Base-by-base conservation (phyloP, 768 basidiomycete species). In the Calvatia gigantea region DNA sequence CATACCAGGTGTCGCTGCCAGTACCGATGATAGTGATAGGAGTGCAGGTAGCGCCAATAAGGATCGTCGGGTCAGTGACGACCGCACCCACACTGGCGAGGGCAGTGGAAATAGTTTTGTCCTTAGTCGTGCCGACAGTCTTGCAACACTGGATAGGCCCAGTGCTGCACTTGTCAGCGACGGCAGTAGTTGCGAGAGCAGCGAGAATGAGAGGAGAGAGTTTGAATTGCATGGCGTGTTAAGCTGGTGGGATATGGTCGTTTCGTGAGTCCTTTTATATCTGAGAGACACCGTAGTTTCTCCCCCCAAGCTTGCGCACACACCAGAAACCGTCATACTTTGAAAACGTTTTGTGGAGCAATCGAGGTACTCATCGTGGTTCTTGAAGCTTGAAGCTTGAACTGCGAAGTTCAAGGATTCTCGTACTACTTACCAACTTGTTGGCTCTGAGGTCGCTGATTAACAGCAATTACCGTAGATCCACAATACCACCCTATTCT, bases 11-110 rank as follows among this genome's bases (percentile, higher is more conserved):
- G 6, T 0, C n/a, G n/a, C n/a, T 1, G 7, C 12, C 38, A 7
- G 38, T 62, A 54, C 60, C 61, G 56, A 70, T 61, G 25, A n/a
- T n/a, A n/a, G n/a, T n/a, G n/a, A n/a, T n/a, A n/a, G 70, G 65
- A 51, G 33, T 61, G 59, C 69, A 71, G 25, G 62, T 63, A 31
- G 52, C 17, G 66, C 69, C 70, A 33, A 71, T 59, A 1, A 54
- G 60, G 39, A 51, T 64, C 43, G 56, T 68, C 50, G 67, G 51
- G 44, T 62, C 61, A 9, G 58, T 48, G 9, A 62, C 61, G 37
- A 58, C 51, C 44, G 65, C 12, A 6, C 19, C 19, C 12, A 17
- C 38, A 7, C 38, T 7, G 0, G 15, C 19, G 38, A 39, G 38
- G n/a, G 38, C 38, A 2, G 12, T 14, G 15, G 15, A 14, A 17